Percentiles rank a stretch among this genome's conserved stretches.
Evolutionary conservation across 352 stramenopile species (phyloP).

Genomic region (Phytopythium litorale): DNA sequence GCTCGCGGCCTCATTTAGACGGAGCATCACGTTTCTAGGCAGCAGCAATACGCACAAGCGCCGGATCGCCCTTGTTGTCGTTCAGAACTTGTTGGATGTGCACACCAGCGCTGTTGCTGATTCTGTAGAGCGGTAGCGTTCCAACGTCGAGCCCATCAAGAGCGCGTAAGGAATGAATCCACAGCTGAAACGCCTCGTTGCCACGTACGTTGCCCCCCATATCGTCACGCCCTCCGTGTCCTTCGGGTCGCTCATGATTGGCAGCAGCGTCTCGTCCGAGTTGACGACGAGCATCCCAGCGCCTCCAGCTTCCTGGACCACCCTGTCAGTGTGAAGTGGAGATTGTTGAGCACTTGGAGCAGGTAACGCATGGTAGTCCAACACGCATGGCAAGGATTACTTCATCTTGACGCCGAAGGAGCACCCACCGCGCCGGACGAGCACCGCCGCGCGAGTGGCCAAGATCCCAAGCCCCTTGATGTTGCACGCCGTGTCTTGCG

Average conservation of each 20-base stretch:
- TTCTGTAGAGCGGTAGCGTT: not conserved
- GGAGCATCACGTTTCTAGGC: not conserved
- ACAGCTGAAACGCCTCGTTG: not conserved
- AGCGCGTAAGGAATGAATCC: not conserved
- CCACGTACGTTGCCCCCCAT: slow-evolving; percentile 55
- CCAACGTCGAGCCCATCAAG: not conserved
- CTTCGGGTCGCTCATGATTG: slow-evolving; percentile 59
- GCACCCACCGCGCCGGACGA: slow-evolving; percentile 68
- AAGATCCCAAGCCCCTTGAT: slow-evolving; percentile 55
- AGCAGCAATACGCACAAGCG: slow-evolving; percentile 40
- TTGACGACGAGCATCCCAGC: slow-evolving; percentile 66
- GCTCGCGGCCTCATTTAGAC: slow-evolving; percentile 59
- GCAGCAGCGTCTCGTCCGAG: slow-evolving; percentile 53
- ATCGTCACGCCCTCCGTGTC: slow-evolving; percentile 47
- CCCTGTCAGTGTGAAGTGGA: slow-evolving; percentile 13
- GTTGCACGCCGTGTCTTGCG: slow-evolving; percentile 66
- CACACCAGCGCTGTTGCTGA: not conserved
- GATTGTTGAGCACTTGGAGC: not conserved
- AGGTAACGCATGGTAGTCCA: not conserved
- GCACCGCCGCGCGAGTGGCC: slow-evolving; percentile 47
- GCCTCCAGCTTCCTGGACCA: slow-evolving; percentile 44
- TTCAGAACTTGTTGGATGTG: not conserved
- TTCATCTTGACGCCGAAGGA: slow-evolving; percentile 63
- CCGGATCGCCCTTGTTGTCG: slow-evolving; percentile 37
- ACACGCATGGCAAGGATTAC: slow-evolving; percentile 14